Percentiles rank a stretch among this genome's conserved stretches.
Evolutionary conservation across 78 protist species (phyloP).

Genomic region (Chrysochromulina parva): DNA sequence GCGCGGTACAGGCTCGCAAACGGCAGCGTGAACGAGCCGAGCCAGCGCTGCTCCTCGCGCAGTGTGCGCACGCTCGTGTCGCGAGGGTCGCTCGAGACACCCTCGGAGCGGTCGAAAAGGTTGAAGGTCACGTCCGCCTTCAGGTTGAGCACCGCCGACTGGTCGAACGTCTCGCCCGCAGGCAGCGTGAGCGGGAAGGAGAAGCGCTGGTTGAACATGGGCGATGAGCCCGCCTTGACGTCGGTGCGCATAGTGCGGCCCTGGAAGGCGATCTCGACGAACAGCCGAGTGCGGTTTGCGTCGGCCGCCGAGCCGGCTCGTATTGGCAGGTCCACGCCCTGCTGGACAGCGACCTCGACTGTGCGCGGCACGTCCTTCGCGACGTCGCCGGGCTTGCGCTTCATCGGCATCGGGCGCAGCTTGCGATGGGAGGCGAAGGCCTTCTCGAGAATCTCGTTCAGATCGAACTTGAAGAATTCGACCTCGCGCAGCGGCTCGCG

Average conservation of each 20-base stretch:
- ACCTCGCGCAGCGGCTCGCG: constrained; percentile 8
- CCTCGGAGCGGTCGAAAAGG: background rate
- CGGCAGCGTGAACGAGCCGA: background rate
- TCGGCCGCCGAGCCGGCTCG: background rate
- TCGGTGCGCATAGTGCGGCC: background rate
- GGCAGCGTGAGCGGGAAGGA: background rate
- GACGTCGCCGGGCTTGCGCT: background rate
- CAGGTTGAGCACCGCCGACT: background rate
- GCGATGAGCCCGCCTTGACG: background rate
- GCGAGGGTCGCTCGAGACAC: background rate
- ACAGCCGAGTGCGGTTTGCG: background rate
- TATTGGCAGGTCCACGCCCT: background rate
- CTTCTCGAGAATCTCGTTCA: background rate
- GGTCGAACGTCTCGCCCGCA: background rate
- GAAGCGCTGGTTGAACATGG: background rate
- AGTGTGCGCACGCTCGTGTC: background rate
- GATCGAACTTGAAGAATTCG: background rate
- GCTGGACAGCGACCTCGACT: background rate
- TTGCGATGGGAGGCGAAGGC: background rate
- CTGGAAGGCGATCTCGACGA: background rate
- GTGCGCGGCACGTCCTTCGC: background rate
- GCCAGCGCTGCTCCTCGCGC: background rate
- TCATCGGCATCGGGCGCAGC: background rate
- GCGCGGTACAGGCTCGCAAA: background rate
- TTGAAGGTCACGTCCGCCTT: background rate